Evolutionary conservation across 23 red algal genomes (phyloP).

Genomic region (Gracilaria gracilis): DNA sequence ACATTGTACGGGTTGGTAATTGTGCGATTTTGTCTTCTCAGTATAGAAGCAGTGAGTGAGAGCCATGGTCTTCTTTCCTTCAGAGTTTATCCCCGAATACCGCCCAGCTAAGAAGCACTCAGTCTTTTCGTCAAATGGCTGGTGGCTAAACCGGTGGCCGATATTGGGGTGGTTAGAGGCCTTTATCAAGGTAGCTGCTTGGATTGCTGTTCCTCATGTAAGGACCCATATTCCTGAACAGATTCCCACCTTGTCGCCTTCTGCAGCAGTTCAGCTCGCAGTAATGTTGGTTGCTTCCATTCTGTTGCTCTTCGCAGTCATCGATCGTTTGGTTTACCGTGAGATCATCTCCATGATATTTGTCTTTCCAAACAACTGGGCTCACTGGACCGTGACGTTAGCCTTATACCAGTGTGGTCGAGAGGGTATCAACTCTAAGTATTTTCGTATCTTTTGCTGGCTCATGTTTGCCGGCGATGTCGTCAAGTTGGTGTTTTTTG

Average conservation of each 20-base stretch:
- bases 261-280: conserved; percentile 19
- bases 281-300: conserved; percentile 65
- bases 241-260: neutral
- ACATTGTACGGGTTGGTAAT: neutral
- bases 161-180: conserved; percentile 87
- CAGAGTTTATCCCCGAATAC: conserved; percentile 81
- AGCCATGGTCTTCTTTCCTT: conserved; percentile 71
- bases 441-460: conserved; percentile 75
- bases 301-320: conserved; percentile 66
- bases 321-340: conserved; percentile 90
- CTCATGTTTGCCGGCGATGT: conserved; percentile 86
- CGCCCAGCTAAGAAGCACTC: conserved; percentile 59
- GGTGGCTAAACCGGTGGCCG: conserved; percentile 95
- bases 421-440: conserved; percentile 42
- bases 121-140: conserved; percentile 65
- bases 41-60: neutral
- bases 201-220: conserved; percentile 72
- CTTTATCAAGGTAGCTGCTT: conserved; percentile 79
- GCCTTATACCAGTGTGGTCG: conserved; percentile 71
- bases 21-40: neutral
- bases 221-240: conserved; percentile 9
- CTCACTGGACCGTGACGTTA: conserved; percentile 72
- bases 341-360: conserved; percentile 94
- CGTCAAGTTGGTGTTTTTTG: conserved; percentile 91
- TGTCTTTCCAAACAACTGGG: conserved; percentile 89